Conservation (phyloP, 2,329 filamentous ascomycete genomes). For the Metarhizium humberi region DNA sequence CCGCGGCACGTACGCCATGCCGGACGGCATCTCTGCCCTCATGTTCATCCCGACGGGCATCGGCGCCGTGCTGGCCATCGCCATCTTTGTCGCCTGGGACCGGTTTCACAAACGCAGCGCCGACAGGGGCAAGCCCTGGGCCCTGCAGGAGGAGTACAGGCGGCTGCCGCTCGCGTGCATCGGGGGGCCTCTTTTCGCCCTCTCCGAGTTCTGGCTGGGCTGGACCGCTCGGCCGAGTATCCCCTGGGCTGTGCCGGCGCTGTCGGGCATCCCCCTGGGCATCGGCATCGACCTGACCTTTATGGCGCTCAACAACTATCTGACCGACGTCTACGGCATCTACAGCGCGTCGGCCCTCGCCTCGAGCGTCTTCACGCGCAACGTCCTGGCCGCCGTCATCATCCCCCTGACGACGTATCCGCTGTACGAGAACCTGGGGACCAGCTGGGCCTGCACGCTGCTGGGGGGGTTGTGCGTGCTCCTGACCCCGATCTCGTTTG, state of each 20-base stretch:
- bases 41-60: slow-evolving; percentile 7
- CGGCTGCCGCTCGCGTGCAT: slow-evolving; percentile 47
- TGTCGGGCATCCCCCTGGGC: slow-evolving; percentile 7
- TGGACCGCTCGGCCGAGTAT: slow-evolving; percentile 8
- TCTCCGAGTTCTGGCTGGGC: slow-evolving; percentile 11
- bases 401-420: slow-evolving; percentile 6
- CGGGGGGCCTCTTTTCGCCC: slow-evolving; percentile 30
- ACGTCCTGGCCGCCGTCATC: slow-evolving; percentile 10
- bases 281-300: slow-evolving; percentile 7
- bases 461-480: slow-evolving; percentile 3
- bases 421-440: slow-evolving; percentile 6
- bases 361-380: slow-evolving; percentile 9
- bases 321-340: slow-evolving; percentile 7
- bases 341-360: slow-evolving; percentile 13
- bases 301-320: slow-evolving; percentile 7
- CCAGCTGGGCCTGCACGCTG: slow-evolving; percentile 6
- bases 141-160: slow-evolving; percentile 37
- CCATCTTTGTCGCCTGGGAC: slow-evolving; percentile 3
- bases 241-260: slow-evolving; percentile 8
- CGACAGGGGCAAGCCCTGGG: slow-evolving; percentile 27
- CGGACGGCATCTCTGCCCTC: slow-evolving; percentile 3
- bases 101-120: not conserved
- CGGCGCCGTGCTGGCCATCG: slow-evolving; percentile 4
- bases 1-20: slow-evolving; percentile 6
- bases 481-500: slow-evolving; percentile 5